Percentiles rank a stretch among this genome's conserved stretches.
Evolutionary conservation across 1,284 basidiomycete genomes (phyloP).

Genomic region (Acaromyces ingoldii): DNA sequence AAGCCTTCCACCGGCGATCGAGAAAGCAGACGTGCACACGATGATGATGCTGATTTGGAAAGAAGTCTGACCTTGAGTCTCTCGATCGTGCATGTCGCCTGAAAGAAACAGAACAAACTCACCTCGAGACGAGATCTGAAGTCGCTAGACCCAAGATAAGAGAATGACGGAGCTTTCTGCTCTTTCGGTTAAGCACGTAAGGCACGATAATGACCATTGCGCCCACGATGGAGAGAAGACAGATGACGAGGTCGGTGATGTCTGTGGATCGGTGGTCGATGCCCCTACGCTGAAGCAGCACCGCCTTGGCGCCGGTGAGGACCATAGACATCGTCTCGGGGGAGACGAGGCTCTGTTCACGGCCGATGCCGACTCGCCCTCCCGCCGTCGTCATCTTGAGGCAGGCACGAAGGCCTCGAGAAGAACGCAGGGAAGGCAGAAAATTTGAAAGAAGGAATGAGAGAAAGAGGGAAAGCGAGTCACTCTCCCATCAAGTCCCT

Average conservation of each 20-base stretch:
- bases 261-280: slow-evolving; percentile 1
- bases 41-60: slow-evolving; percentile 19
- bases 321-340: no score
- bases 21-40: slow-evolving; percentile 27
- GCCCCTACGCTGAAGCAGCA: not conserved
- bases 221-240: slow-evolving; percentile 30
- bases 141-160: slow-evolving; percentile 43
- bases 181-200: slow-evolving; percentile 22
- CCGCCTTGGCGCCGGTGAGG: no score
- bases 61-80: not conserved
- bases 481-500: no score
- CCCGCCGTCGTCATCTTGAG: no score
- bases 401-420: no score
- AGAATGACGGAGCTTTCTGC: slow-evolving; percentile 36
- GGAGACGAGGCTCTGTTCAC: no score
- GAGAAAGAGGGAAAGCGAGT: no score
- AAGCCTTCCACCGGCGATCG: slow-evolving; percentile 27
- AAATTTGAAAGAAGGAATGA: no score
- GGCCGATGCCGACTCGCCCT: no score
- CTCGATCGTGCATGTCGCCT: slow-evolving; percentile 4
- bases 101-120: slow-evolving; percentile 8
- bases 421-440: no score
- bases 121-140: slow-evolving; percentile 28
- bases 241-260: slow-evolving; percentile 40
- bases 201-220: slow-evolving; percentile 37